phyloP scores from a whole-genome alignment of 257 asterid genomes.

The Scutellaria baicalensis region DNA sequence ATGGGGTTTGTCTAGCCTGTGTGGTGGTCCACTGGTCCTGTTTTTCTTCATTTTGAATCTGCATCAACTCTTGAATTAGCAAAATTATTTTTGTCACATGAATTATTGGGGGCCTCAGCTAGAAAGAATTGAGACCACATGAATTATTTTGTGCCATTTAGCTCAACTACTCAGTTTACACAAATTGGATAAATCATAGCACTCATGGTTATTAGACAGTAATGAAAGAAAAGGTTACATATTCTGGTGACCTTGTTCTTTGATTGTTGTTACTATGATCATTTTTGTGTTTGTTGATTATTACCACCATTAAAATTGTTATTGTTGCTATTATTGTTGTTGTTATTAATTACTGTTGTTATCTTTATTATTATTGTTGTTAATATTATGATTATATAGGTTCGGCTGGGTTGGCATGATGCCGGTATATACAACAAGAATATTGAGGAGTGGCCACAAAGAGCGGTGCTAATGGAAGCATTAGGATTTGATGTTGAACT shows the following conservation, averaged over 20 bases:
- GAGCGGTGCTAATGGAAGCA: conserved; percentile 98
- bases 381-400: conserved; percentile 31
- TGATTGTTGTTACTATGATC: background rate
- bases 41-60: too few relatives aligned
- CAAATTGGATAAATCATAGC: too few relatives aligned
- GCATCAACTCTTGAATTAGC: background rate
- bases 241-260: background rate
- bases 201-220: too few relatives aligned
- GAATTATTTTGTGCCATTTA: too few relatives aligned
- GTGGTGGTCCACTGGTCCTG: too few relatives aligned
- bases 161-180: too few relatives aligned
- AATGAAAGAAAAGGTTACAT: background rate
- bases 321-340: background rate
- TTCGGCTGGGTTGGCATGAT: conserved; percentile 99
- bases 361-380: background rate
- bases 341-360: background rate
- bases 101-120: too few relatives aligned
- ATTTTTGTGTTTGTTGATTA: background rate
- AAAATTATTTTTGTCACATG: background rate
- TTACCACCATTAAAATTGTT: background rate
- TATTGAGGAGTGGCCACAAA: conserved; percentile 83
- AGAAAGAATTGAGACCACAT: too few relatives aligned
- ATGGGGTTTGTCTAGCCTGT: background rate
- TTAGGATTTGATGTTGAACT: conserved; percentile 86
- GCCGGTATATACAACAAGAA: conserved; percentile 91